A percentile compares a stretch with the other conserved stretches of the same genome.
These are phyloP conservation scores for Syzygium aqueum DNA, from an alignment of 345 rosid species.

Conservation along the genomic window DNA sequence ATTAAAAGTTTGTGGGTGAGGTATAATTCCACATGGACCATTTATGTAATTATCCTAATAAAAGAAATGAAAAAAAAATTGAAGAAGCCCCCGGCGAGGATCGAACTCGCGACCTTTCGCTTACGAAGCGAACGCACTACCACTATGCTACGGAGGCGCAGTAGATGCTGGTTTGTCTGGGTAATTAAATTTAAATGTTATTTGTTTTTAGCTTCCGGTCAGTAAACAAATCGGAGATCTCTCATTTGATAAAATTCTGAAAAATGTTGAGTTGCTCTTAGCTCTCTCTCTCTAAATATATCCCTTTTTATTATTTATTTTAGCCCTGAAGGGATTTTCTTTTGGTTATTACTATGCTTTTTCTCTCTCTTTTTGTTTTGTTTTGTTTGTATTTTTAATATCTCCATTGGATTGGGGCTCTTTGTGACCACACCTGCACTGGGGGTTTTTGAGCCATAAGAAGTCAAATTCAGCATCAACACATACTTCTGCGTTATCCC, in stretches of 20 bases:
- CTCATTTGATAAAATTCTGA: too few species aligned
- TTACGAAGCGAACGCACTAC: slow-evolving; percentile 99
- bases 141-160: slow-evolving; percentile 89
- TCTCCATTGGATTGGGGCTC: not conserved
- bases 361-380: too few species aligned
- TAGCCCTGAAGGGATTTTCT: not conserved
- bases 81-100: slow-evolving; percentile 36
- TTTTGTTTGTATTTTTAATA: not conserved
- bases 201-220: too few species aligned
- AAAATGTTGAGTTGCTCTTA: too few species aligned
- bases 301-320: not conserved
- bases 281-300: not conserved
- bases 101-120: slow-evolving; percentile 99
- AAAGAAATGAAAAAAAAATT: not conserved
- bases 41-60: not conserved
- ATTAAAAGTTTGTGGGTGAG: too few species aligned
- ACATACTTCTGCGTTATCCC: not conserved
- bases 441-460: not conserved
- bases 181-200: not conserved
- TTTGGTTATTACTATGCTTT: not conserved
- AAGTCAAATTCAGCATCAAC: not conserved
- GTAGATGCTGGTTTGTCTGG: accelerated
- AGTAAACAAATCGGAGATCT: too few species aligned
- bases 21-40: too few species aligned
- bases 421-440: not conserved